Percentiles rank a stretch among this genome's conserved stretches.
phyloP scores from a whole-genome alignment of 331 rosid species.

The Stylosanthes scabra region DNA sequence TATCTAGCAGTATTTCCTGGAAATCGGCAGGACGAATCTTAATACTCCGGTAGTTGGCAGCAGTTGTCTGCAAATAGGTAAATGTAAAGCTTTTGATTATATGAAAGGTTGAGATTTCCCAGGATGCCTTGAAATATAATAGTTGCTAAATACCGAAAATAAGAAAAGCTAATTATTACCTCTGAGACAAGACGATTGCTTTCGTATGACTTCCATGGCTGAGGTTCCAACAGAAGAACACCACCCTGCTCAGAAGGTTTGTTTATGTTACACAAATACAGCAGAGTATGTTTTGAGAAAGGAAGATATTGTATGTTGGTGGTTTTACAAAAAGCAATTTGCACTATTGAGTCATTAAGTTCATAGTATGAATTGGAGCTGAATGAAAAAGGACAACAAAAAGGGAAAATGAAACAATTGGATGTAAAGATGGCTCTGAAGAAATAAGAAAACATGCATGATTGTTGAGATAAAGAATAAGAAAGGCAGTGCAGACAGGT shows the following conservation, averaged over 20 bases:
- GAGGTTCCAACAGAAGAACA: constrained; percentile 92
- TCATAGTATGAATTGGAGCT: constrained; percentile 23
- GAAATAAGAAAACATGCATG: constrained; percentile 16
- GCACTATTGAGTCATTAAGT: constrained; percentile 15
- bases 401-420: background rate
- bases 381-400: constrained; percentile 23
- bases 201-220: constrained; percentile 96
- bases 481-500: background rate
- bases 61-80: constrained; percentile 56
- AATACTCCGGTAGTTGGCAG: constrained; percentile 58
- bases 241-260: constrained; percentile 76
- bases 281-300: constrained; percentile 13
- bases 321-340: constrained; percentile 18
- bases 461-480: constrained; percentile 15
- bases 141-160: constrained; percentile 1
- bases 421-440: constrained; percentile 7
- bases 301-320: background rate
- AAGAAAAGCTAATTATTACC: constrained; percentile 37
- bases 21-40: constrained; percentile 61
- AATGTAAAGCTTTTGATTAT: constrained; percentile 27
- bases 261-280: constrained; percentile 7
- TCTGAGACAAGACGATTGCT: constrained; percentile 50
- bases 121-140: constrained; percentile 17
- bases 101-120: no score
- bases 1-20: constrained; percentile 87